Base-by-base conservation (phyloP, 108 stramenopile species). In the Cafeteria roenbergensis region DNA sequence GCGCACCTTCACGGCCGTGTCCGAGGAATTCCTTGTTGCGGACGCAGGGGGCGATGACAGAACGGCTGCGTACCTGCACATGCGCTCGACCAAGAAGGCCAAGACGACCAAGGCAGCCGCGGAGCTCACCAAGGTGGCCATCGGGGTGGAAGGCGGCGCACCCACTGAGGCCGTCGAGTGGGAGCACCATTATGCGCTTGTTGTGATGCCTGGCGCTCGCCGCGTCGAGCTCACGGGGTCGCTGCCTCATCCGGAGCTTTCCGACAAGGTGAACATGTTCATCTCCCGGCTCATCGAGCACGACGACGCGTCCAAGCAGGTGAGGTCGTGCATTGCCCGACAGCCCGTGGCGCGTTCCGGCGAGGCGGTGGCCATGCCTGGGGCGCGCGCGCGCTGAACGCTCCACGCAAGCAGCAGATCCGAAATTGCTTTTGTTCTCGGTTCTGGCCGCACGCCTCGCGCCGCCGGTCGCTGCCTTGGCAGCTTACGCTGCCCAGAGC, bases 131-230 rank as follows among this genome's bases (percentile, higher is more conserved):
- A 89, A 89, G 56, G 62, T 98, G 27, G 96, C 84, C 8, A 76
- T 98, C 34, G 93, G 93, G 22, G 82, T 93, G 27, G 86, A 88
- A 52, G 95, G 95, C 32, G 95, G 95, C 76, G 70, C 71, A 34
- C 78, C 87, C 29, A 88, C 90, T 42, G 84, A 81, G 30, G 91
- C 89, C 30, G 83, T 71, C 22, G 82, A 91, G 74, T 82, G 90
- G 31, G 73, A 90, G 31, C 89, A 91, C n/a, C 76, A 84, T 4
- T 37, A 89, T 64, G 55, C 57, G 8, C 72, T 82, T 35, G 78
- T 63, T 17, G 67, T 82, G 22, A 65, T 72, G 25, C 55, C 51
- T 26, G 66, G 57, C 22, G 65, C 71, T 1, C 64, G 63, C 0
- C 53, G 37, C 9, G 59, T 71, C 2, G 27, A 65, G 12, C 64